phyloP scores from a whole-genome alignment of 2,329 filamentous ascomycete species.

The Epichloe scottii region DNA sequence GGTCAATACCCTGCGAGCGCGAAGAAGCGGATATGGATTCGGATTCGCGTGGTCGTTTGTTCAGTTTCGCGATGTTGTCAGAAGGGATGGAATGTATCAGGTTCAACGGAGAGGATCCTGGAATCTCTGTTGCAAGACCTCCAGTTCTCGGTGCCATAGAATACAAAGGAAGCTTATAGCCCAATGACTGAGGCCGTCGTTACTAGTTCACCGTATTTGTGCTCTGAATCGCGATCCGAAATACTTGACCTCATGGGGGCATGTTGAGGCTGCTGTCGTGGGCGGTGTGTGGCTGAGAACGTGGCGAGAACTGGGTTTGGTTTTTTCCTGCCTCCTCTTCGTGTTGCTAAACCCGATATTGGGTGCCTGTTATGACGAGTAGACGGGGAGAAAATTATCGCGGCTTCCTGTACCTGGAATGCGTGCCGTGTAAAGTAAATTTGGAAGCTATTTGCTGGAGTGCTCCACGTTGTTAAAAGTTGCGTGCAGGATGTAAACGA shows the following conservation, averaged over 20 bases:
- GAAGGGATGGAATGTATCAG: slow-evolving; percentile 22
- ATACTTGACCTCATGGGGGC: slow-evolving; percentile 17
- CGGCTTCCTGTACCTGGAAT: background rate
- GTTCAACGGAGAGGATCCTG: slow-evolving; percentile 25
- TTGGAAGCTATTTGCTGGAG: background rate
- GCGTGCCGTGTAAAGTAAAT: background rate
- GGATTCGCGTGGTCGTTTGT: slow-evolving; percentile 35
- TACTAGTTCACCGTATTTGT: background rate
- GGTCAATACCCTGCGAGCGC: slow-evolving; percentile 16
- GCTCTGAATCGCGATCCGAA: slow-evolving; percentile 4
- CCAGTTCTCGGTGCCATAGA: slow-evolving; percentile 43
- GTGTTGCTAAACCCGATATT: slow-evolving; percentile 6
- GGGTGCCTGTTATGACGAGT: background rate
- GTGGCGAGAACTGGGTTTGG: slow-evolving; percentile 28
- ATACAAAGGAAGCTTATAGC: background rate
- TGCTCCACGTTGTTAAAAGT: background rate
- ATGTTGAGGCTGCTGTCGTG: slow-evolving; percentile 22
- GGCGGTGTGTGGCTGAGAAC: slow-evolving; percentile 30
- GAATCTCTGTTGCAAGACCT: slow-evolving; percentile 38
- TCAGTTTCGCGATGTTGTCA: slow-evolving; percentile 27
- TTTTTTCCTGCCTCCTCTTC: slow-evolving; percentile 9
- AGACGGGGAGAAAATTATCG: background rate
- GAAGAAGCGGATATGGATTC: slow-evolving; percentile 32
- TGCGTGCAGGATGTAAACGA: background rate
- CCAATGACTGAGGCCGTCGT: slow-evolving; percentile 1